phyloP scores from a whole-genome alignment of 768 basidiomycete species.

The Tylopilus sp. region DNA sequence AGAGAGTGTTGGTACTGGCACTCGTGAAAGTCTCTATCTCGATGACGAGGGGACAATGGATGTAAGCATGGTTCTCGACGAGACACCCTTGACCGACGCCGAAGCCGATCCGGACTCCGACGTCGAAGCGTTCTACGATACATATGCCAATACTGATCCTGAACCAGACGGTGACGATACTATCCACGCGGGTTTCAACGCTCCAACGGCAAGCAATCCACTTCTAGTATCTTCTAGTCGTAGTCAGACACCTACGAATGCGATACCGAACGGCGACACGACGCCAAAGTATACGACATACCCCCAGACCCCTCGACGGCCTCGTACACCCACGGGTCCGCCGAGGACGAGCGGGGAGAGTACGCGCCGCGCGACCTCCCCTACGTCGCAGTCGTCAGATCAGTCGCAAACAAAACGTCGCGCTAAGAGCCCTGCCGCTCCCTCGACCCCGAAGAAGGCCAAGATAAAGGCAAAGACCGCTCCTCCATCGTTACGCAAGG shows the following conservation, averaged over 20 bases:
- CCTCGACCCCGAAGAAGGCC: conserved; percentile 39
- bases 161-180: conserved; percentile 20
- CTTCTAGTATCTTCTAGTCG: conserved; percentile 30
- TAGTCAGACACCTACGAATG: conserved; percentile 43
- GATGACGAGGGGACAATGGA: conserved; percentile 53
- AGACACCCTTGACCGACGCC: conserved; percentile 70
- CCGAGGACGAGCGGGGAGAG: conserved; percentile 40
- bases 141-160: conserved; percentile 21
- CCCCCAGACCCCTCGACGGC: conserved; percentile 41
- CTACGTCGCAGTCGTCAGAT: conserved; percentile 27
- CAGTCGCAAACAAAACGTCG: conserved; percentile 41
- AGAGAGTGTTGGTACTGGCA: conserved; percentile 57
- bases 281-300: conserved; percentile 41
- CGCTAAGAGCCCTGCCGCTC: conserved; percentile 45
- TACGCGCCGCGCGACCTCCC: conserved; percentile 25
- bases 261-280: conserved; percentile 33
- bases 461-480: conserved; percentile 35
- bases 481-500: conserved; percentile 31
- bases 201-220: conserved; percentile 16
- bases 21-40: conserved; percentile 63
- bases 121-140: conserved; percentile 41
- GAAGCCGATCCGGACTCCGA: conserved; percentile 50
- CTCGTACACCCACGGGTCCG: conserved; percentile 40
- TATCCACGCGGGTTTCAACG: conserved; percentile 14
- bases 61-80: conserved; percentile 64